A percentile compares a stretch with the other conserved stretches of the same genome.
Evolutionary conservation across 75 land plant genomes (phyloP).

Genomic region (Selaginella tamariscina): DNA sequence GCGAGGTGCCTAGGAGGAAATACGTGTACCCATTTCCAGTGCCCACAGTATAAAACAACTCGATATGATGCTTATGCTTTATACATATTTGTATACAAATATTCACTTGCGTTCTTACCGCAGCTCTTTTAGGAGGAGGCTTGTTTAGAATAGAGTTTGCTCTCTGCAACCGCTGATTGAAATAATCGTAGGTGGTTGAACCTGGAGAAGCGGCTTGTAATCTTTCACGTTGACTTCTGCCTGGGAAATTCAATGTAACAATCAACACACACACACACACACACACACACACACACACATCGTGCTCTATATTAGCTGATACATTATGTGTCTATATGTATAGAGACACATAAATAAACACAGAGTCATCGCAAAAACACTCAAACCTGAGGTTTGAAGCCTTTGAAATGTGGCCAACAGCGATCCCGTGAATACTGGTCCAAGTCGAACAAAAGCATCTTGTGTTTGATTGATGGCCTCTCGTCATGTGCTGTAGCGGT

Average conservation of each 20-base stretch:
- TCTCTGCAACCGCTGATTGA: not conserved
- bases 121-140: not conserved
- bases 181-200: not conserved
- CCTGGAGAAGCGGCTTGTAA: not conserved
- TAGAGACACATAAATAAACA: not conserved
- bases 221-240: not conserved
- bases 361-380: not conserved
- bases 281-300: not conserved
- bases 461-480: constrained; percentile 2
- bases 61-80: too few species aligned
- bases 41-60: too few species aligned
- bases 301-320: too few species aligned
- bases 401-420: constrained; percentile 21
- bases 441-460: constrained; percentile 14
- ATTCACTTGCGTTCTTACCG: too few species aligned
- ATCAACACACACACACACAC: not conserved
- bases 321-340: not conserved
- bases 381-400: constrained; percentile 15
- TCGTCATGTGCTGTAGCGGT: constrained; percentile 7
- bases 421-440: constrained; percentile 16
- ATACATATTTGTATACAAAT: too few species aligned
- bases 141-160: not conserved
- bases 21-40: too few species aligned
- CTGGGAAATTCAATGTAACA: not conserved
- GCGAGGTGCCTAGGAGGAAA: too few species aligned